Percentiles rank a stretch among this genome's conserved stretches.
phyloP scores from a whole-genome alignment of 2,329 filamentous ascomycete species.

The Penicillium olsonii region DNA sequence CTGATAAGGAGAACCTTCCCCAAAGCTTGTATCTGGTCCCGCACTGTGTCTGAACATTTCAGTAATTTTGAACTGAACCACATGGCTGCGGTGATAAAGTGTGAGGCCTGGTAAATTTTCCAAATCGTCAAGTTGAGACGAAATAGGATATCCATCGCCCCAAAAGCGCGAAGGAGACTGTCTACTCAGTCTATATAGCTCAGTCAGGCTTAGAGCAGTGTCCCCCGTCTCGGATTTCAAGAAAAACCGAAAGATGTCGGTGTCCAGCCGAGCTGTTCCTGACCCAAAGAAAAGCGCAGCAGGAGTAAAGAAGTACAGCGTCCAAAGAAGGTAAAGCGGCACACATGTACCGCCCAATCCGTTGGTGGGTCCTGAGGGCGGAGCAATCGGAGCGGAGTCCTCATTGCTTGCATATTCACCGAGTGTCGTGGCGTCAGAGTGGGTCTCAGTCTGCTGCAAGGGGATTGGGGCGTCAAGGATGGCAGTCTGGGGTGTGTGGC shows the following conservation, averaged over 20 bases:
- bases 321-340: constrained; percentile 31
- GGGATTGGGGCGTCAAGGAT: not conserved
- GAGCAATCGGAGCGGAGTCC: not conserved
- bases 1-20: constrained; percentile 15
- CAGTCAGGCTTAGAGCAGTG: constrained; percentile 15
- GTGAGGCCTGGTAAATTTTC: constrained; percentile 27
- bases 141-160: constrained; percentile 25
- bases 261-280: constrained; percentile 15
- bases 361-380: not conserved
- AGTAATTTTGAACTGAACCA: constrained; percentile 28
- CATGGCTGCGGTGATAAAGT: constrained; percentile 28
- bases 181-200: constrained; percentile 28
- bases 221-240: constrained; percentile 15
- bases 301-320: constrained; percentile 29
- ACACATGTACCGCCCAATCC: constrained; percentile 25
- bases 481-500: not conserved
- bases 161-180: constrained; percentile 30
- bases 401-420: not conserved
- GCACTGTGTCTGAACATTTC: constrained; percentile 20
- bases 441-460: not conserved
- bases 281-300: constrained; percentile 24
- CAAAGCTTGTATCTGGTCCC: not conserved
- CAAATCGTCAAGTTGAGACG: constrained; percentile 29
- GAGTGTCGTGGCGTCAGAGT: not conserved
- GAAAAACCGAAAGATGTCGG: constrained; percentile 26